Base-by-base conservation (phyloP, 2,329 filamentous ascomycete species). In the Xylaria sp. region DNA sequence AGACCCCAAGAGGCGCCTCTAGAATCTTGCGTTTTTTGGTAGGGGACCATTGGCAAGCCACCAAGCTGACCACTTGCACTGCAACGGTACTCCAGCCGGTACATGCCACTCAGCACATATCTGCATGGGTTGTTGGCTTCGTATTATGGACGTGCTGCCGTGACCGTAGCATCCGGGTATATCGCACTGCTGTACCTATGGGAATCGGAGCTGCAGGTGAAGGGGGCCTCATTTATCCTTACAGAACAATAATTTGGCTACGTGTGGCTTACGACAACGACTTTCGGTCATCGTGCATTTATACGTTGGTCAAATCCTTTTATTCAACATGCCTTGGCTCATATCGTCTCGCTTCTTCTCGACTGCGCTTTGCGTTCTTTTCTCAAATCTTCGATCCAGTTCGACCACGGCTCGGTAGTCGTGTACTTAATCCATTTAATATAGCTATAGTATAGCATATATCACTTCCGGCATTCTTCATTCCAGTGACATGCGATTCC, bases 121-220 rank as follows among this genome's bases (percentile, higher is more conserved):
- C 38, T 63, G 54, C 55, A 58, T 56, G 60, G 61, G 60, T 58
- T 57, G 47, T 67, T 67, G 67, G 53, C 50, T 62, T 59, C 53
- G 61, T 46, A 54, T 38, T 64, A 60, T 63, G 58, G 42, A 56
- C 38, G 51, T 50, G 65, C 63, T 70, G 69, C 67, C 62, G 64
- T 53, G 55, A 67, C 65, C 65, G 72, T 72, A 70, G 72, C 64
- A 74, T 73, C 72, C 72, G 72, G 70, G 57, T 73, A 73, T 73
- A 72, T 73, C 65, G 42, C 60, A 53, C 63, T n/a, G n/a, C n/a
- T n/a, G n/a, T n/a, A n/a, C 68, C 63, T 62, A 64, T 61, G 62
- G 54, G 46, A 60, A 64, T 52, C 50, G 57, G 67, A 61, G 61
- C 65, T 69, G 67, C 67, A 70, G 65, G 63, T 51, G 63, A 65